Conservation (phyloP, 768 basidiomycete genomes). For the Royoungia palumana region DNA sequence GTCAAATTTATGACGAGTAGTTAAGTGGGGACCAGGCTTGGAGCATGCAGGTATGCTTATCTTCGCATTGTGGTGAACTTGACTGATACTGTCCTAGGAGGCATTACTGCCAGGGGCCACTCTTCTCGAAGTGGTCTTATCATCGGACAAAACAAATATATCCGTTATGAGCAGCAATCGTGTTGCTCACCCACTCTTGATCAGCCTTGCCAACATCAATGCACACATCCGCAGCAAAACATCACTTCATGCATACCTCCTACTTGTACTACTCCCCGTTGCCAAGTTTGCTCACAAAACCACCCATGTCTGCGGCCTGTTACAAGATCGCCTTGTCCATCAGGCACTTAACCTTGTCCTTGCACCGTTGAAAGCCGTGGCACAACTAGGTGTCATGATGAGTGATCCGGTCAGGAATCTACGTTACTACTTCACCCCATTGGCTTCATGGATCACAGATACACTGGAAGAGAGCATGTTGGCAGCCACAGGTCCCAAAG, state of each 20-base stretch:
- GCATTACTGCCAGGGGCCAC: not conserved
- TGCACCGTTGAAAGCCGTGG: not conserved
- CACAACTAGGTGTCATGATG: not conserved
- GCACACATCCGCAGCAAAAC: not conserved
- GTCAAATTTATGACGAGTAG: not conserved
- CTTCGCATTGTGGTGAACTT: too few species aligned
- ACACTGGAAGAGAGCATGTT: not conserved
- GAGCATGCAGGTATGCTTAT: not conserved
- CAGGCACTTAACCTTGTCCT: not conserved
- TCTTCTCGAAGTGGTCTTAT: constrained; percentile 11
- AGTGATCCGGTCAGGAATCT: not conserved
- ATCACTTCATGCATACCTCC: constrained; percentile 3
- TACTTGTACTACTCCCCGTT: constrained; percentile 5
- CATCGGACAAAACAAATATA: constrained; percentile 8
- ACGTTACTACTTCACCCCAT: not conserved
- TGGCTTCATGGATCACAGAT: not conserved
- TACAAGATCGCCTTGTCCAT: not conserved
- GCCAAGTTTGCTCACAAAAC: constrained; percentile 8
- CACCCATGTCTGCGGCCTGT: not conserved
- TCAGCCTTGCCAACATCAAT: constrained; percentile 13
- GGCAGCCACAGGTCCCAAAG: constrained; percentile 15
- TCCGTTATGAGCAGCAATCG: not conserved
- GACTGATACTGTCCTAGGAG: not conserved
- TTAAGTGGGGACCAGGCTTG: not conserved
- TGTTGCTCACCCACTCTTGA: constrained; percentile 5